Base-by-base conservation (phyloP, 768 basidiomycete genomes). In the Boletus rubropictus region DNA sequence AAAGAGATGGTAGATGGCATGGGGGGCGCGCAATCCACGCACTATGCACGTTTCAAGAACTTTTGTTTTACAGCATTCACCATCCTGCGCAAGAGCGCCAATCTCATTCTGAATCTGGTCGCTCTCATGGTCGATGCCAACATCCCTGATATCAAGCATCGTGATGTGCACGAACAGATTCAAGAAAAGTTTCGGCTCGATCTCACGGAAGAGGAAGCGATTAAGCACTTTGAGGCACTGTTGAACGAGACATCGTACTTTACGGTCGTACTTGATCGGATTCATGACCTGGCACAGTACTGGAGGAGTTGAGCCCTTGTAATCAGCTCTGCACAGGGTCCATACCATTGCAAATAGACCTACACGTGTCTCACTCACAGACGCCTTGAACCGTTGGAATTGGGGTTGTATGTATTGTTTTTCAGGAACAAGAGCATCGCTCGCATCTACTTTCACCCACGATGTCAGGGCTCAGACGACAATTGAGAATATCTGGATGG, bases 1-100 rank as follows among this genome's bases (percentile, higher is more conserved):
- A 94, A 95, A 61, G 96, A 98, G 63, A 99, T 98, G 96, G 91
- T 98, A 0, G 96, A 99, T 63, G 95, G 89, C 10, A 95, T 99
- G 93, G 96, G 96, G n/a, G 95, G 96, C 10, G 84, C 89, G 1
- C 81, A 88, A 59, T 95, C 93, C 6, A 79, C 86, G n/a, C 95
- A 98, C 64, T 97, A 97, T 66, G 80, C 84, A 21, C 85, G 94
- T 25, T 99, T 99, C 81, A 93, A 97, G 68, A 86, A 82, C 56
- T 86, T 93, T 54, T 96, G 91, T 65, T 95, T 94, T 67, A 98
- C 95, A n/a, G 96, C 92, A 1, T 98, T 98, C 69, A 89, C 87
- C 44, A 92, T 90, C 60, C 78, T 98, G 46, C 82, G 95, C 55
- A 97, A 98, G 75, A 93, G 89, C 61, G 91, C 95, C 34, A 98